Evolutionary conservation across 108 stramenopile species (phyloP), one percentile per base, ranked within the genome.

Genomic region (Pinguiococcus pyrenoidosus): DNA sequence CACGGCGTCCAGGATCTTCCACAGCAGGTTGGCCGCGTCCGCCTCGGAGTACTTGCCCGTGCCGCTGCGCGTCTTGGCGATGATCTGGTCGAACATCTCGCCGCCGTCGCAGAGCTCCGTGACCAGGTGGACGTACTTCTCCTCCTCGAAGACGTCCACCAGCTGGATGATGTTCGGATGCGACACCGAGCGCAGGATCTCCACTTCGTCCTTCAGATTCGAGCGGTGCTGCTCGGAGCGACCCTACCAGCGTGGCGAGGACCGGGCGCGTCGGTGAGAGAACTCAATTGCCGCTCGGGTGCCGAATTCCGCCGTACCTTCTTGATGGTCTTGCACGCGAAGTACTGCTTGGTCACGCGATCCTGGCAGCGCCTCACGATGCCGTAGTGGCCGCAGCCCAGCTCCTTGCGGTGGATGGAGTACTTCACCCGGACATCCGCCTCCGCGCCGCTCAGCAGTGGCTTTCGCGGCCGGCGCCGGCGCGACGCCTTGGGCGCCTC

Each of bases 1-100:
- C 52, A 94, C 85, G 13, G 87, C 92, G 47, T 87, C 85, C n/a
- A 91, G 67, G 46, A 97, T 92, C 49, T 78, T 79, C 18, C 69
- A 44, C 17, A 94, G 75, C n/a, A 93, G 46, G 13, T 45, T 46
- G 27, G 87, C 89, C 2, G 91, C 91, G 54, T 91, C 90, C 37
- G 72, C 65, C 51, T 96, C 94, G 36, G 84, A 87, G 69, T 84
- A 92, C 55, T 86, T 82, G 8, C 64, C 62, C 13, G 87, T 87
- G 3, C 55, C 53, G n/a, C 72, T 73, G 52, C 83, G 75, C 6
- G 89, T 89, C 56, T 88, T 89, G 33, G 50, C 47, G 44, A 64
- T 49, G 46, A 63, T 64, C 28, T 48, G 60, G 57, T 95, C 93
- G 64, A 91, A 90, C 4, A 95, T 68, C 50, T 90, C 87, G 3